Conservation (phyloP, 106 monocot species). For the Apostasia shenzhenica region DNA sequence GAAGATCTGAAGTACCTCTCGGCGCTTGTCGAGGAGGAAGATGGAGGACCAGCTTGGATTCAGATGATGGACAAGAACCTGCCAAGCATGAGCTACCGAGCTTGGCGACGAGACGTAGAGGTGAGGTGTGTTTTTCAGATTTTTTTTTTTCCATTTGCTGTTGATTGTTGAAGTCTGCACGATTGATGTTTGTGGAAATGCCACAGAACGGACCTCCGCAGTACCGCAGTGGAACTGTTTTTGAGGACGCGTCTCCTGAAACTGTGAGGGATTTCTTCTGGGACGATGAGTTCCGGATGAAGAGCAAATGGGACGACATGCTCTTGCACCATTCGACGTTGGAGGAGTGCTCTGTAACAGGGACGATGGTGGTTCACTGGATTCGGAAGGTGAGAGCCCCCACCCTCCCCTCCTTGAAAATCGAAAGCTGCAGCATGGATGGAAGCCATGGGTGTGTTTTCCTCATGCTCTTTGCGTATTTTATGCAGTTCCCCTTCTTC, state of each 20-base stretch:
- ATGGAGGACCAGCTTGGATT: constrained; percentile 69
- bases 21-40: constrained; percentile 52
- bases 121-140: constrained; percentile 18
- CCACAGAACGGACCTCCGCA: constrained; percentile 63
- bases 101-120: constrained; percentile 86
- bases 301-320: constrained; percentile 90
- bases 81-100: constrained; percentile 56
- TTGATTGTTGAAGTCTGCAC: background rate
- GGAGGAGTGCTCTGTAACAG: constrained; percentile 57
- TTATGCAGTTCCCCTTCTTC: constrained; percentile 76
- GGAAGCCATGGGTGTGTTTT: background rate
- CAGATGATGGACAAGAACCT: constrained; percentile 72
- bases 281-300: constrained; percentile 73
- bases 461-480: constrained; percentile 10
- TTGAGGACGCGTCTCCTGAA: constrained; percentile 70
- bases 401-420: background rate
- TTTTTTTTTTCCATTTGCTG: background rate
- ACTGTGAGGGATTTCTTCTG: constrained; percentile 83
- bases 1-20: constrained; percentile 64
- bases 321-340: constrained; percentile 59
- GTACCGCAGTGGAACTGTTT: constrained; percentile 75
- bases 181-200: too few relatives aligned
- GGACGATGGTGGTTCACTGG: constrained; percentile 80
- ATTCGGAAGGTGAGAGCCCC: constrained; percentile 53
- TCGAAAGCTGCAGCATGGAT: background rate